A percentile compares a stretch with the other conserved stretches of the same genome.
These are phyloP conservation scores for Aspergillus campestris DNA, from an alignment of 495 filamentous ascomycete genomes.

Conservation along the genomic window DNA sequence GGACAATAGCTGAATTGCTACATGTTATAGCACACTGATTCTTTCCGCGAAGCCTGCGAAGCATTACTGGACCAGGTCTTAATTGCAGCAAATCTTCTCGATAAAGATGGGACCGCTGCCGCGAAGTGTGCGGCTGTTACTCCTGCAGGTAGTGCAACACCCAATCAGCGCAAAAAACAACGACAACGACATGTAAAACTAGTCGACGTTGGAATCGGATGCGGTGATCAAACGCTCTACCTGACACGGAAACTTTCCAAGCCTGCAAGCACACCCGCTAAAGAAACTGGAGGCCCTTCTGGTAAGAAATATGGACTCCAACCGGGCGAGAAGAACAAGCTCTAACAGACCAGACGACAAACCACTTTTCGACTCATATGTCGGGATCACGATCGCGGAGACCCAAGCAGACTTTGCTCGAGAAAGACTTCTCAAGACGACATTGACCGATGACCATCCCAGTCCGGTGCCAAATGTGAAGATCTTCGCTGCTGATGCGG, in stretches of 20 bases:
- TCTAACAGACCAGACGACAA: not conserved
- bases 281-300: not conserved
- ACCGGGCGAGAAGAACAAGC: not conserved
- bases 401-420: constrained; percentile 23
- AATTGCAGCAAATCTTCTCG: constrained; percentile 19
- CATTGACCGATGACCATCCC: not conserved
- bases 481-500: constrained; percentile 26
- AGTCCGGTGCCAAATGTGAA: constrained; percentile 1
- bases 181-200: constrained; percentile 15
- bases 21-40: constrained; percentile 12
- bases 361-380: constrained; percentile 26
- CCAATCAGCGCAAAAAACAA: not conserved
- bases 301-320: not conserved
- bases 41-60: constrained; percentile 32
- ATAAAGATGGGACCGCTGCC: constrained; percentile 2
- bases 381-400: constrained; percentile 34
- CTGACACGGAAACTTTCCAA: constrained; percentile 5
- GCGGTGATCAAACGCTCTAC: constrained; percentile 39
- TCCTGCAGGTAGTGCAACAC: too few species aligned
- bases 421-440: constrained; percentile 8
- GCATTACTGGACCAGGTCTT: constrained; percentile 37
- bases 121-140: too few species aligned
- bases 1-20: not conserved
- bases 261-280: not conserved
- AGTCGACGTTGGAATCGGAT: constrained; percentile 43